Conservation (phyloP, 2,329 filamentous ascomycete species). For the Cladophialophora psammophila region DNA sequence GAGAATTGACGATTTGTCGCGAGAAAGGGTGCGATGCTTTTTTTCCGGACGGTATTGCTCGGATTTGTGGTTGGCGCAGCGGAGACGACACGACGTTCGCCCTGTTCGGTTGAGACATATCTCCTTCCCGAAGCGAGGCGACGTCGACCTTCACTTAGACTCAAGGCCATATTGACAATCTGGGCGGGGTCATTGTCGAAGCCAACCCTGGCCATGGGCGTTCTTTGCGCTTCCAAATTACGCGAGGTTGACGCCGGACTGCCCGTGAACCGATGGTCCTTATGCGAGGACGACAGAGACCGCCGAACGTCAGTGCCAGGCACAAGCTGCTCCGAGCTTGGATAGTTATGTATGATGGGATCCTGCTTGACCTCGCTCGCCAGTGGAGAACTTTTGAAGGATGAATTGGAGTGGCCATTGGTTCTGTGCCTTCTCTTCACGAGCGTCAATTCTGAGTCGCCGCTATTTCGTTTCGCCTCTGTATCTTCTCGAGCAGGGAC, state of each 20-base stretch:
- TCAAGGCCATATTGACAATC: conserved; percentile 91
- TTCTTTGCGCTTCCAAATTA: conserved; percentile 16
- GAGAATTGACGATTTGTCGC: conserved; percentile 31
- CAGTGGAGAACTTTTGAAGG: conserved; percentile 45
- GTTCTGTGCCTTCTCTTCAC: conserved; percentile 49
- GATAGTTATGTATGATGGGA: conserved; percentile 30
- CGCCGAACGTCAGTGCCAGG: conserved; percentile 27
- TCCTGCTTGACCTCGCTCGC: conserved; percentile 41
- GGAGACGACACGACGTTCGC: conserved; percentile 34
- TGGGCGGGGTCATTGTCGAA: conserved; percentile 81
- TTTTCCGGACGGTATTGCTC: conserved; percentile 26
- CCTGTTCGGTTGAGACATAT: conserved; percentile 47
- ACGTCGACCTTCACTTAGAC: conserved; percentile 80
- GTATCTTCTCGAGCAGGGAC: conserved; percentile 43
- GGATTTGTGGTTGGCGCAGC: conserved; percentile 26
- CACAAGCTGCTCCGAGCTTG: conserved; percentile 16
- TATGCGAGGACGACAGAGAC: conserved; percentile 27
- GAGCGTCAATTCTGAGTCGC: conserved; percentile 46
- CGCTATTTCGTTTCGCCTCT: conserved; percentile 52
- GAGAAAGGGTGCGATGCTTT: conserved; percentile 34
- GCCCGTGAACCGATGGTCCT: conserved; percentile 16
- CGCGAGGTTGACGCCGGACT: conserved; percentile 21
- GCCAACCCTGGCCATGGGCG: conserved; percentile 39
- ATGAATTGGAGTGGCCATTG: conserved; percentile 46
- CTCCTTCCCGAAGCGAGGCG: conserved; percentile 62